phyloP scores from a whole-genome alignment of 2,329 filamentous ascomycete genomes.

The Alternaria ethzedia region DNA sequence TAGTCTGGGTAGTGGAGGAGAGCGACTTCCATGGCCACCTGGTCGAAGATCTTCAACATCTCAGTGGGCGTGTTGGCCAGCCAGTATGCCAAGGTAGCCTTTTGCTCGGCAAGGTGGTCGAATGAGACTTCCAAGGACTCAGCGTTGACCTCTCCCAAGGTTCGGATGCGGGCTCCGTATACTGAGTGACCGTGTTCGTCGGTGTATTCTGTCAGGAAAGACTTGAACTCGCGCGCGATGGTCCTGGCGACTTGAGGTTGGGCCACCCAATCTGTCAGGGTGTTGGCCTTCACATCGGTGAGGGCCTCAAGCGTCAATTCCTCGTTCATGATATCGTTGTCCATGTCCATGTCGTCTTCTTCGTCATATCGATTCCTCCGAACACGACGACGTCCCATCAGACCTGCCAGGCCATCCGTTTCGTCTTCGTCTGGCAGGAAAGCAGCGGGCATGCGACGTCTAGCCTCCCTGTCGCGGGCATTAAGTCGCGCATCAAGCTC shows the following conservation, averaged over 20 bases:
- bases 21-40: conserved; percentile 95
- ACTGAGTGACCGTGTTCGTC: conserved; percentile 89
- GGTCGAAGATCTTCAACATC: conserved; percentile 93
- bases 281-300: conserved; percentile 90
- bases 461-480: conserved; percentile 74
- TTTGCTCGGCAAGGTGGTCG: conserved; percentile 85
- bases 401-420: conserved; percentile 81
- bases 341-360: conserved; percentile 89
- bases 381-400: conserved; percentile 83
- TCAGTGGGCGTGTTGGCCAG: conserved; percentile 94
- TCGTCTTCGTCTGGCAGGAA: conserved; percentile 84
- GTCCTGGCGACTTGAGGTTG: conserved; percentile 88
- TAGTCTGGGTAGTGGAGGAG: conserved; percentile 97
- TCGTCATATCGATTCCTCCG: conserved; percentile 93
- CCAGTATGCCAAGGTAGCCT: conserved; percentile 94
- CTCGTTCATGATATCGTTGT: conserved; percentile 92
- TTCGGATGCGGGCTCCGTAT: conserved; percentile 92
- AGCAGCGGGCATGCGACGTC: conserved; percentile 70
- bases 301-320: conserved; percentile 91
- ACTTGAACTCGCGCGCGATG: conserved; percentile 95
- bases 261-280: conserved; percentile 93
- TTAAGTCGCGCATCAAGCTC: conserved; percentile 76
- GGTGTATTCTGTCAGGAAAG: conserved; percentile 94
- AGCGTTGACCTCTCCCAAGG: conserved; percentile 95
- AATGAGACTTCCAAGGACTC: conserved; percentile 97